phyloP scores from a whole-genome alignment of 441 rosid species.

The Metrosideros polymorpha region DNA sequence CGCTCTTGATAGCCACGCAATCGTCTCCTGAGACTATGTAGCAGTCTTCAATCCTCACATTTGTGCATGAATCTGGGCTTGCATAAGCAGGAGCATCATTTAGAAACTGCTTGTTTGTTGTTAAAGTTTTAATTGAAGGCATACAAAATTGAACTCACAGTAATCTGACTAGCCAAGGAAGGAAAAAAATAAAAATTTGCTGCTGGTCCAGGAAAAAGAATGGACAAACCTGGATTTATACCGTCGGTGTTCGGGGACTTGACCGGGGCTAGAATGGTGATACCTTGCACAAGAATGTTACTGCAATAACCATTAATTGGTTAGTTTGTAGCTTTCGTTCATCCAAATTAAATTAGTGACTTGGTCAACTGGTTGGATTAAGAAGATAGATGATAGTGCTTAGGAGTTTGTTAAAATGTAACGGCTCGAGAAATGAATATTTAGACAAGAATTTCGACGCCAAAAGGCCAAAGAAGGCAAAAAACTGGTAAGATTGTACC shows the following conservation, averaged over 20 bases:
- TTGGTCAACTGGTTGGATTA: neutral
- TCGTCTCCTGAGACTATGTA: slow-evolving; percentile 68
- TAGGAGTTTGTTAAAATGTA: neutral
- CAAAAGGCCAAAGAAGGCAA: neutral
- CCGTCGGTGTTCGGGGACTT: slow-evolving; percentile 70
- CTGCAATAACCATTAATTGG: slow-evolving; percentile 12
- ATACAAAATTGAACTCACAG: neutral
- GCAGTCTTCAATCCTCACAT: slow-evolving; percentile 54
- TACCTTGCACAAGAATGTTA: slow-evolving; percentile 42
- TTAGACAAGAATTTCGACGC: neutral
- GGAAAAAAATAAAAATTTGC: neutral
- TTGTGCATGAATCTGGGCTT: slow-evolving; percentile 52
- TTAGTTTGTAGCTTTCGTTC: neutral
- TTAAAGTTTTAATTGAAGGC: neutral
- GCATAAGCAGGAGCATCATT: neutral
- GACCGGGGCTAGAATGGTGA: slow-evolving; percentile 56
- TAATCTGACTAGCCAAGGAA: neutral
- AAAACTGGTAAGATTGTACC: slow-evolving; percentile 11
- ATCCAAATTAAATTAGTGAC: neutral
- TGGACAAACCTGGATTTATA: slow-evolving; percentile 52
- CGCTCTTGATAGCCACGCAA: slow-evolving; percentile 59
- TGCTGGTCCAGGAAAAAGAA: neutral
- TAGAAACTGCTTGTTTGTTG: neutral
- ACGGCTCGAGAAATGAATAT: neutral
- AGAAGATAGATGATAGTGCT: neutral